Evolutionary conservation across 345 rosid species (phyloP).

Genomic region (Camelina sativa): DNA sequence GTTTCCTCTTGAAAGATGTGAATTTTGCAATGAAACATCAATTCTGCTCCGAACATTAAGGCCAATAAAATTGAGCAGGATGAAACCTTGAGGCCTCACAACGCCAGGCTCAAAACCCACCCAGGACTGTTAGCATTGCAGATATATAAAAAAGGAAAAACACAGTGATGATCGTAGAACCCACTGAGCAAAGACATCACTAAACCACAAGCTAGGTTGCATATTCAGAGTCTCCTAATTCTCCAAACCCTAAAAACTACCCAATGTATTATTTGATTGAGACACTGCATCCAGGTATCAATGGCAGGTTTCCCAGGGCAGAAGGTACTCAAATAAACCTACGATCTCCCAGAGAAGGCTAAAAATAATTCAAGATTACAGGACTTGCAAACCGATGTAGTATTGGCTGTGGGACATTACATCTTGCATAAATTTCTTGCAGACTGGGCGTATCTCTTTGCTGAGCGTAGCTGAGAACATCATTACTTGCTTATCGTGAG

Average conservation of each 20-base stretch:
- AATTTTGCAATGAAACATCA: not conserved
- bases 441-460: constrained; percentile 99
- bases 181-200: not conserved
- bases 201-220: not conserved
- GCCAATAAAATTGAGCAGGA: not conserved
- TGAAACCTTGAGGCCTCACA: not conserved
- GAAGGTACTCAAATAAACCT: constrained; percentile 12
- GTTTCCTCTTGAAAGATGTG: constrained; percentile 48
- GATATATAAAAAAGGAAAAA: not conserved
- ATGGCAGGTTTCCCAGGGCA: not conserved
- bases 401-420: constrained; percentile 78
- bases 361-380: constrained; percentile 49
- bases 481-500: constrained; percentile 99
- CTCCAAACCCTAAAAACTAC: constrained; percentile 9
- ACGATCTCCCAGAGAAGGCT: constrained; percentile 44
- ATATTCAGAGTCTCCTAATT: not conserved
- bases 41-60: constrained; percentile 1
- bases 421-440: constrained; percentile 99
- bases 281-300: not conserved
- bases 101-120: constrained; percentile 4
- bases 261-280: not conserved
- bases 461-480: constrained; percentile 99
- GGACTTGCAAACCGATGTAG: constrained; percentile 62
- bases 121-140: not conserved
- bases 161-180: not conserved